These are phyloP conservation scores for Fragaria iinumae DNA, from an alignment of 306 rosid genomes.

Conservation along the genomic window DNA sequence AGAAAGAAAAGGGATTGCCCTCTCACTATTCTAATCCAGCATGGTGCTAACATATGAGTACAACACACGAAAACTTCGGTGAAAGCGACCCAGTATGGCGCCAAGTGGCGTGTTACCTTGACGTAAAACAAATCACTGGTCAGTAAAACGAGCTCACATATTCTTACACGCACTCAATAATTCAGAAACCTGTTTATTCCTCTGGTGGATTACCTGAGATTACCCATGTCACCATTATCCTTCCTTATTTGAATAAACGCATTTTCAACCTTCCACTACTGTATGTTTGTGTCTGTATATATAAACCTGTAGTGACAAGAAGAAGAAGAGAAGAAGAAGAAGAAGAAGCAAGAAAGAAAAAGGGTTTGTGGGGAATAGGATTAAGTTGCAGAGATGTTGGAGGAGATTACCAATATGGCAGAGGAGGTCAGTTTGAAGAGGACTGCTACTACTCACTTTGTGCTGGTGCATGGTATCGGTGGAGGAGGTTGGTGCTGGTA, in stretches of 20 bases:
- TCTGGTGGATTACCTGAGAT: background rate
- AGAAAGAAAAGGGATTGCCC: no score
- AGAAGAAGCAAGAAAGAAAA: background rate
- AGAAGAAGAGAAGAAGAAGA: background rate
- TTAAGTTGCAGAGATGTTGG: constrained; percentile 14
- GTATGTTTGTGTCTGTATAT: constrained; percentile 9
- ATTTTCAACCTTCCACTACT: background rate
- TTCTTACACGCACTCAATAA: background rate
- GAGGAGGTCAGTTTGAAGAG: constrained; percentile 26
- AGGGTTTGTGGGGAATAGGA: background rate
- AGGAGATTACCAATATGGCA: constrained; percentile 25
- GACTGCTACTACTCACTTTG: constrained; percentile 51
- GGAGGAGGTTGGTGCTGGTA: constrained; percentile 98
- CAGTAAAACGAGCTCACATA: background rate
- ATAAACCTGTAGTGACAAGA: constrained; percentile 20
- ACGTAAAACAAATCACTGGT: background rate
- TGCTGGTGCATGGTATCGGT: constrained; percentile 80
- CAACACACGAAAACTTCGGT: background rate
- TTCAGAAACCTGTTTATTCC: background rate
- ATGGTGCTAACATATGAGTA: background rate
- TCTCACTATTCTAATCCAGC: background rate
- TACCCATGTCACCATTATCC: background rate
- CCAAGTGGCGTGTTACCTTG: constrained; percentile 5
- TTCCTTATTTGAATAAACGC: background rate
- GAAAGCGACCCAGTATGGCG: constrained; percentile 18